Evolutionary conservation across 1,284 basidiomycete species (phyloP).

Genomic region (Boletus smithii): DNA sequence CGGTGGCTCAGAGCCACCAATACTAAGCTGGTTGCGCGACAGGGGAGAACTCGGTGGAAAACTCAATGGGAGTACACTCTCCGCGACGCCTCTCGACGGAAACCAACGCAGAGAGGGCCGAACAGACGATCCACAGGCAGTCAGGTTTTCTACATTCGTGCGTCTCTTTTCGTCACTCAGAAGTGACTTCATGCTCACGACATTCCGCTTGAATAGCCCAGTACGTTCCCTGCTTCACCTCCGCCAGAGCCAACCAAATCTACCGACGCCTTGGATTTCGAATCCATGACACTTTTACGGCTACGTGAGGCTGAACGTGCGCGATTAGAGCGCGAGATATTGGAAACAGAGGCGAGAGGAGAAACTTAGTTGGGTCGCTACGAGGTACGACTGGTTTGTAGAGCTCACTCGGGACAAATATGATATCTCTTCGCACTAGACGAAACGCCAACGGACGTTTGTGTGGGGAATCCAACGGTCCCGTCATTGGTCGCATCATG

Average conservation of each 20-base stretch:
- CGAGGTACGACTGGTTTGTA: slow-evolving; percentile 18
- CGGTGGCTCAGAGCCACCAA: slow-evolving; percentile 68
- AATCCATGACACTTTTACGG: slow-evolving; percentile 77
- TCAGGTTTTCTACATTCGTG: slow-evolving; percentile 34
- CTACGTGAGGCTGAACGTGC: slow-evolving; percentile 78
- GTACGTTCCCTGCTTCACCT: slow-evolving; percentile 18
- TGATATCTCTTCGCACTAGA: slow-evolving; percentile 13
- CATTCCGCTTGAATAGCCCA: slow-evolving; percentile 18
- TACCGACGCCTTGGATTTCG: slow-evolving; percentile 53
- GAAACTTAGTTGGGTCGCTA: slow-evolving; percentile 11
- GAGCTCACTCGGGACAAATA: slow-evolving; percentile 1
- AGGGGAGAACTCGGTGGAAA: slow-evolving; percentile 55
- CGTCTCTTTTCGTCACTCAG: slow-evolving; percentile 2
- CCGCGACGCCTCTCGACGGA: background rate
- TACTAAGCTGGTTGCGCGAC: slow-evolving; percentile 72
- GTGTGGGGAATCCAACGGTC: background rate
- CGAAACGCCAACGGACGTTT: background rate
- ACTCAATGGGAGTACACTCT: background rate
- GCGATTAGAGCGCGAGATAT: slow-evolving; percentile 71
- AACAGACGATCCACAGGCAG: slow-evolving; percentile 5
- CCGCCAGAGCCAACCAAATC: slow-evolving; percentile 28
- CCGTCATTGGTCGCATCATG: no score
- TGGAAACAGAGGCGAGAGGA: slow-evolving; percentile 54
- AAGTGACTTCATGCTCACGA: background rate
- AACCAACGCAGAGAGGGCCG: background rate